These are phyloP conservation scores for Leccinum olivaceopallidum DNA, from an alignment of 768 basidiomycete species.

Conservation along the genomic window DNA sequence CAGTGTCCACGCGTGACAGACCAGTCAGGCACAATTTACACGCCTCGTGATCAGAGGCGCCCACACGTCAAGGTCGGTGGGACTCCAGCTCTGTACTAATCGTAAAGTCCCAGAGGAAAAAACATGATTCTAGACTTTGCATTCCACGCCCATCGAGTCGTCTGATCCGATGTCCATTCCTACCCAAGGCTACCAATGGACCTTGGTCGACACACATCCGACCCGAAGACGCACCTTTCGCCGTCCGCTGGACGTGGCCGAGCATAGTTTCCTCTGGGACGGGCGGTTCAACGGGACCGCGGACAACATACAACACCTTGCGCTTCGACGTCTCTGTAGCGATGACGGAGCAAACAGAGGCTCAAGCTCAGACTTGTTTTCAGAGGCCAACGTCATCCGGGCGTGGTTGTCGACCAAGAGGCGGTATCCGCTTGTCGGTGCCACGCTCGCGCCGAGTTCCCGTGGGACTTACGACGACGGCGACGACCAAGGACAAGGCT, in stretches of 20 bases:
- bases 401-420: conserved; percentile 51
- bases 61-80: too few relatives aligned
- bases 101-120: too few relatives aligned
- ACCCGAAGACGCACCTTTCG: conserved; percentile 22
- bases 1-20: too few relatives aligned
- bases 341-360: not conserved
- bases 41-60: too few relatives aligned
- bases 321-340: conserved; percentile 26
- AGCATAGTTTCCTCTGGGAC: conserved; percentile 45
- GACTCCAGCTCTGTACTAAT: too few relatives aligned
- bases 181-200: conserved; percentile 10
- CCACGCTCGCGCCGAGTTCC: conserved; percentile 24
- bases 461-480: not conserved
- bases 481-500: not conserved
- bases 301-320: conserved; percentile 39
- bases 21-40: too few relatives aligned
- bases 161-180: not conserved
- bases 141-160: not conserved
- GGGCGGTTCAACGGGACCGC: conserved; percentile 43
- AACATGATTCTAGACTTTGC: not conserved
- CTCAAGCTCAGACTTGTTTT: conserved; percentile 26
- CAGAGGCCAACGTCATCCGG: conserved; percentile 36
- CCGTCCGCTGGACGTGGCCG: conserved; percentile 42
- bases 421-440: conserved; percentile 50
- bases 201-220: conserved; percentile 7